These are phyloP conservation scores for Hebeloma cylindrosporum DNA, from an alignment of 768 basidiomycete species.

Conservation along the genomic window DNA sequence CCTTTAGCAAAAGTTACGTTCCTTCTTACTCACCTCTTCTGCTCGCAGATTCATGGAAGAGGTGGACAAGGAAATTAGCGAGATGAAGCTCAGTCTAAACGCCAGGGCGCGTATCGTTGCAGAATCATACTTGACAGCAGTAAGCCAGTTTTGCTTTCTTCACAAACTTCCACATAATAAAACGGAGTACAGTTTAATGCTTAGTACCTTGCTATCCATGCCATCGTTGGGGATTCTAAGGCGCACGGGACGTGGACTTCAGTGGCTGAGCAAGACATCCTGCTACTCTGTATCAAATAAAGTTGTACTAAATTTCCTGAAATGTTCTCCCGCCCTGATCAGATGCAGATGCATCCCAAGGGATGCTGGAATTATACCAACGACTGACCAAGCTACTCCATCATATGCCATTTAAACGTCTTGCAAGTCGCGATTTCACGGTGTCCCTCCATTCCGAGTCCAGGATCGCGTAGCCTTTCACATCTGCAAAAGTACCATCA, in stretches of 20 bases:
- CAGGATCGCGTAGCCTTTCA: conserved; percentile 42
- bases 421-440: conserved; percentile 34
- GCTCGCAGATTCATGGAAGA: conserved; percentile 90
- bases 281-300: too few relatives aligned
- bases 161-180: too few relatives aligned
- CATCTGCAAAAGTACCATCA: conserved; percentile 37
- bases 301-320: too few relatives aligned
- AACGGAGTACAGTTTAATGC: too few relatives aligned
- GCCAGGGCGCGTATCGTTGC: conserved; percentile 96
- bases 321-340: too few relatives aligned
- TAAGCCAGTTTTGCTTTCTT: conserved; percentile 37
- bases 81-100: conserved; percentile 97
- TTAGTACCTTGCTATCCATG: too few relatives aligned
- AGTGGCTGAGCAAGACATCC: too few relatives aligned
- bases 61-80: conserved; percentile 98
- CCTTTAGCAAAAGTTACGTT: not conserved
- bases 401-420: conserved; percentile 17
- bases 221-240: too few relatives aligned
- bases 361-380: too few relatives aligned
- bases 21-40: not conserved
- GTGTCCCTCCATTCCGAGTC: conserved; percentile 41
- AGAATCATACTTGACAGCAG: conserved; percentile 92
- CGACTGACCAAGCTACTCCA: conserved; percentile 40
- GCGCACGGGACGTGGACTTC: too few relatives aligned
- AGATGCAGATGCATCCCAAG: too few relatives aligned